Evolutionary conservation across 164 flowering plant genomes (phyloP).

Genomic region (Echeveria elegans): DNA sequence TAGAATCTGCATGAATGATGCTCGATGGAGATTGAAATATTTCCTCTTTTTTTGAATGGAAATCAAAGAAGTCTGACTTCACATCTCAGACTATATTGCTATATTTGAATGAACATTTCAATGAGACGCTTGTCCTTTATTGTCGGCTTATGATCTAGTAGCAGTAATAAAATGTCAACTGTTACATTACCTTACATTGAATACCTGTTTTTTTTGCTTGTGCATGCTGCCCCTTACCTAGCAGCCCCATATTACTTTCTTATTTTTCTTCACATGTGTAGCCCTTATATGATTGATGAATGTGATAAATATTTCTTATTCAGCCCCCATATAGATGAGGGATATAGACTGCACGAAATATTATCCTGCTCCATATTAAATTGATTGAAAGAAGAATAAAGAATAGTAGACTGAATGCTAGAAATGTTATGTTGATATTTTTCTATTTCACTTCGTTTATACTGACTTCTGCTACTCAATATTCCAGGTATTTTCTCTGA

Average conservation of each 20-base stretch:
- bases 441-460: not conserved
- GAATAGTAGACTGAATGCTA: not conserved
- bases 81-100: not conserved
- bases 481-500: conserved; percentile 99
- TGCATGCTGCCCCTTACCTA: not conserved
- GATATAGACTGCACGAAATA: no score
- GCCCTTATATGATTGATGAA: not conserved
- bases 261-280: not conserved
- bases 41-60: not conserved
- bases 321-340: not conserved
- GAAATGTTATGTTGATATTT: not conserved
- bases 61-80: not conserved
- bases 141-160: not conserved
- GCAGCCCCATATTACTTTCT: not conserved
- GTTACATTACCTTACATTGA: not conserved
- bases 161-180: not conserved
- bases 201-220: not conserved
- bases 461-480: conserved; percentile 42
- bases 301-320: not conserved
- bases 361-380: no score
- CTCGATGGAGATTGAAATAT: not conserved
- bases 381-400: not conserved
- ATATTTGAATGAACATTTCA: not conserved
- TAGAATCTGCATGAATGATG: not conserved
- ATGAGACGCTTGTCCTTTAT: not conserved